Evolutionary conservation across 495 filamentous ascomycete genomes (phyloP).

Genomic region (Corynascus novoguineensis): DNA sequence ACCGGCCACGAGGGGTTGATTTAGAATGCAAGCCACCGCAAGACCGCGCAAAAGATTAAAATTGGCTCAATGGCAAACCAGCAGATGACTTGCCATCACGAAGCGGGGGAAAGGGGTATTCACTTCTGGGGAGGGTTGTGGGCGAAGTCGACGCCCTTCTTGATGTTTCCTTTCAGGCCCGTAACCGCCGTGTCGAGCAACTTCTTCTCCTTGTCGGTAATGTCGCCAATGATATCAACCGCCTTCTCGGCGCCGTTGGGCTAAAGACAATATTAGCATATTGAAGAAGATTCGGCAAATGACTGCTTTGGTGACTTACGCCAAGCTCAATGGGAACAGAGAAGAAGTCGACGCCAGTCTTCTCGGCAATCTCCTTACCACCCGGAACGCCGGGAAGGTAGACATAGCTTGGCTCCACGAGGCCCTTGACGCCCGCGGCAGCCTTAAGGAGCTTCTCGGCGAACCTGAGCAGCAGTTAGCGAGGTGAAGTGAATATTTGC

Average conservation of each 20-base stretch:
- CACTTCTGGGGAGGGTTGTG: constrained; percentile 60
- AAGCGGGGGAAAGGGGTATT: constrained; percentile 23
- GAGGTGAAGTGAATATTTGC: background rate
- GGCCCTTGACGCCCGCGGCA: constrained; percentile 75
- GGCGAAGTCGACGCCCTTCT: constrained; percentile 84
- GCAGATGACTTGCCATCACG: constrained; percentile 1
- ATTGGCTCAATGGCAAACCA: background rate
- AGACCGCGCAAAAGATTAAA: background rate
- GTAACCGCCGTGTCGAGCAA: constrained; percentile 68
- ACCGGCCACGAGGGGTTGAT: constrained; percentile 17
- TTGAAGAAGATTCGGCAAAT: background rate
- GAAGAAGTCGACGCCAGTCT: constrained; percentile 85
- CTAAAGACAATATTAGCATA: constrained; percentile 45
- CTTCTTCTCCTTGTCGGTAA: constrained; percentile 78
- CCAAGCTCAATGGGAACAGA: constrained; percentile 92
- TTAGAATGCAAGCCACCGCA: constrained; percentile 11
- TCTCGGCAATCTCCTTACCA: constrained; percentile 76
- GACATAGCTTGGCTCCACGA: constrained; percentile 90
- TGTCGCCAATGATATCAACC: constrained; percentile 64
- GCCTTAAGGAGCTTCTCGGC: constrained; percentile 91
- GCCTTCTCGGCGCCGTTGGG: constrained; percentile 76
- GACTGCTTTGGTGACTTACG: constrained; percentile 52
- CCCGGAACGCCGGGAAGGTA: constrained; percentile 87
- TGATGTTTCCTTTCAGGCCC: constrained; percentile 85
- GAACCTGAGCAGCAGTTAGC: constrained; percentile 56